Conservation (phyloP, 768 basidiomycete species). For the Macrolepiota albuminosa region DNA sequence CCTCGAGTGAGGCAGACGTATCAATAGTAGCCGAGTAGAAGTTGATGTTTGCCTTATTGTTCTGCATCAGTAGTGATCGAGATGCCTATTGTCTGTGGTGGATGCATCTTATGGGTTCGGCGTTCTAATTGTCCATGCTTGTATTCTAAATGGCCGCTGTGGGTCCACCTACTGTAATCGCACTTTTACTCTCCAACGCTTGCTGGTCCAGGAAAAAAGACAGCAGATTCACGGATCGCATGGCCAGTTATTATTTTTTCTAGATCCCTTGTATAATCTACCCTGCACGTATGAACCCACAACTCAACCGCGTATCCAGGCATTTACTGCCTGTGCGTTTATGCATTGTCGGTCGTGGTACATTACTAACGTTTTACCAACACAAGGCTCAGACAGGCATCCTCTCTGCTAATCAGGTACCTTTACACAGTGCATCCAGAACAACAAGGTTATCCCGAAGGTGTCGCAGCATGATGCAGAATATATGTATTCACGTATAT, state of each 20-base stretch:
- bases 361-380: neutral
- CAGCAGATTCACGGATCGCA: neutral
- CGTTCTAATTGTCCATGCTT: neutral
- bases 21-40: neutral
- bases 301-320: neutral
- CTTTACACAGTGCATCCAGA: constrained; percentile 6
- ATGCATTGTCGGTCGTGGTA: neutral
- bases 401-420: neutral
- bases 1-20: no score
- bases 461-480: no score
- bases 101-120: neutral
- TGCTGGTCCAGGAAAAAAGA: constrained; percentile 2
- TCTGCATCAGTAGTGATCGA: neutral
- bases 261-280: neutral
- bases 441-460: neutral
- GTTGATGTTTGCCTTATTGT: neutral
- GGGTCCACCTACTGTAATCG: neutral
- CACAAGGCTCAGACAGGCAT: no score
- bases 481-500: no score
- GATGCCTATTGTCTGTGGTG: neutral
- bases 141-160: neutral
- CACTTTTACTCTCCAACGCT: neutral
- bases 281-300: neutral
- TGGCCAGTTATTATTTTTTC: neutral
- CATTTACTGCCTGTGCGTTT: neutral